Conservation (phyloP, 2,329 filamentous ascomycete species). For the Stagonosporopsis vannaccii region DNA sequence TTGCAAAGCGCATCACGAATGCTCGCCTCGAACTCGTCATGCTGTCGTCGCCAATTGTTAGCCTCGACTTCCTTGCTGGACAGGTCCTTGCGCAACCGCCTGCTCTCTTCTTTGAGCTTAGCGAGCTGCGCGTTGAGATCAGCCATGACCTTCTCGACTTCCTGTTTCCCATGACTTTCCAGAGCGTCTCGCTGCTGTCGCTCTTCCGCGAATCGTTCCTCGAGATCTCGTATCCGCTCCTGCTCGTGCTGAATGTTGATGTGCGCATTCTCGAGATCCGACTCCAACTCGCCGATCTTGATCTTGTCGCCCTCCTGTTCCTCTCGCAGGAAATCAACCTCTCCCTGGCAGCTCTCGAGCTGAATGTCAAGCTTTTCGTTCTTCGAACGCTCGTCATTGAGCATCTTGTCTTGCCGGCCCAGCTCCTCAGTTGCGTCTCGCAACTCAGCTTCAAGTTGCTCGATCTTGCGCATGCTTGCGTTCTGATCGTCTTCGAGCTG, state of each 20-base stretch:
- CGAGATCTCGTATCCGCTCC: slow-evolving; percentile 65
- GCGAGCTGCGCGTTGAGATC: slow-evolving; percentile 88
- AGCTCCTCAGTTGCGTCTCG: slow-evolving; percentile 85
- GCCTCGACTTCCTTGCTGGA: slow-evolving; percentile 87
- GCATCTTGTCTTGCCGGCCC: slow-evolving; percentile 81
- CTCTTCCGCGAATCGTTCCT: slow-evolving; percentile 77
- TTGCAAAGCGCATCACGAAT: slow-evolving; percentile 87
- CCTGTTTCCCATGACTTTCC: slow-evolving; percentile 88
- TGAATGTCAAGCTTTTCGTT: slow-evolving; percentile 87
- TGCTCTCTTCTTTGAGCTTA: slow-evolving; percentile 82
- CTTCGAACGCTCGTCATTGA: slow-evolving; percentile 86
- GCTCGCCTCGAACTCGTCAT: slow-evolving; percentile 89
- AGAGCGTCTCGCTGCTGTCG: slow-evolving; percentile 86
- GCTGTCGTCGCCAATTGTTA: slow-evolving; percentile 86
- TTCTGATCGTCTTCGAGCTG: slow-evolving; percentile 89
- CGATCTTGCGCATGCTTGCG: slow-evolving; percentile 77
- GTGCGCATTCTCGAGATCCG: slow-evolving; percentile 79
- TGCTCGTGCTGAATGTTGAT: slow-evolving; percentile 83
- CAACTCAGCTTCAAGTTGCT: slow-evolving; percentile 83
- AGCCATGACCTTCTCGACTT: slow-evolving; percentile 91
- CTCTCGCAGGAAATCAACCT: slow-evolving; percentile 93
- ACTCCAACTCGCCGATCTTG: slow-evolving; percentile 92
- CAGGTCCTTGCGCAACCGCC: slow-evolving; percentile 81
- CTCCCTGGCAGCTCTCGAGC: slow-evolving; percentile 88
- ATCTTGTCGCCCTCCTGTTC: slow-evolving; percentile 99